Base-by-base conservation (phyloP, 148 eudicot genomes). In the Camellia granthamiana region DNA sequence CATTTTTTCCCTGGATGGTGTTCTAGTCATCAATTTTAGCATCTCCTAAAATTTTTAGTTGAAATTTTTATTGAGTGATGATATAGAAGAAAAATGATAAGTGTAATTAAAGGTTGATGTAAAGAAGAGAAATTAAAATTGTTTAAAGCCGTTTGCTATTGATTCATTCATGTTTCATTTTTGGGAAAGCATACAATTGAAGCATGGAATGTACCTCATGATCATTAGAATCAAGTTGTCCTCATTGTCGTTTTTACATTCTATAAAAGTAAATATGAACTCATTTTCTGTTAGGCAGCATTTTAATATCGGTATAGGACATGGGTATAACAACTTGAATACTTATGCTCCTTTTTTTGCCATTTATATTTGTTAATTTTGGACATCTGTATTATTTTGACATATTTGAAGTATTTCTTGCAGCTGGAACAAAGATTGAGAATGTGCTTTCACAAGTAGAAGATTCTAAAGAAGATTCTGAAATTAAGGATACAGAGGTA, bases 381-480 rank as follows among this genome's bases (percentile, higher is more conserved):
- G 6, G 47, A 65, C 23, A 65, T 41, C 41, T 30, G 49, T 47
- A 55, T 58, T 19, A 4, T 46, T 77, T 21, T 63, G 43, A 64
- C 44, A 54, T 19, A 10, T 54, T 79, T 69, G 13, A 54, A 43
- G 8, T 60, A 44, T 54, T 81, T 16, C 23, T 72, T 89, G 84
- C 89, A 87, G 89, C 82, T 83, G 64, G 75, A 51, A 75, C 74
- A 69, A 91, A 88, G 79, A 81, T 76, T 56, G 92, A 89, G 79
- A 84, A 78, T 81, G 64, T 79, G 8, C 78, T 86, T 81, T 51
- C 82, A 21, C 93, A 88, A 74, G 82, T 81, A 19, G 92, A 87
- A 71, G 89, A 84, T 75, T 72, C 93, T 74, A 79, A 80, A 85
- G 94, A 89, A 77, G 85, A 47, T 73, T 47, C 83, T 2, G 89